Evolutionary conservation across 1,284 basidiomycete genomes (phyloP).

Genomic region (Schizophyllum commune): DNA sequence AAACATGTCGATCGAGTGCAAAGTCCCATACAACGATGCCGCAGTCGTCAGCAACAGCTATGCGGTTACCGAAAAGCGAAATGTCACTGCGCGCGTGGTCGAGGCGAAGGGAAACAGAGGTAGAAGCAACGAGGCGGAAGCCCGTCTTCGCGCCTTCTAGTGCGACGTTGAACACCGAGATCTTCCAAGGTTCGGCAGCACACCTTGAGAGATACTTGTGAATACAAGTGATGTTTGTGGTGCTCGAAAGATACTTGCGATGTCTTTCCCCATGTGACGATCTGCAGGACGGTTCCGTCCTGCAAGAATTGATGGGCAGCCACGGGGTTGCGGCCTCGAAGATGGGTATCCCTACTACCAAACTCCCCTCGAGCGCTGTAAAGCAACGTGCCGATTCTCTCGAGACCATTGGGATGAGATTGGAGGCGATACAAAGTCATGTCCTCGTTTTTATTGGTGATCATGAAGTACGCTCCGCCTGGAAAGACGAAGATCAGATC

Average conservation of each 20-base stretch:
- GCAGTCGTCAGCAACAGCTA: not conserved
- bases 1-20: not conserved
- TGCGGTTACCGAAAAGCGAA: not conserved
- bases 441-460: not conserved
- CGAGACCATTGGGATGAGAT: not conserved
- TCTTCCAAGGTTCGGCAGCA: not conserved
- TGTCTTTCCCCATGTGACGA: not conserved
- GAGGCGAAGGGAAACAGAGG: not conserved
- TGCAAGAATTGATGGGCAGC: not conserved
- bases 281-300: not conserved
- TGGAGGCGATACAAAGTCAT: not conserved
- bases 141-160: not conserved
- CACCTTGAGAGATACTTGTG: not conserved
- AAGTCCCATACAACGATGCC: not conserved
- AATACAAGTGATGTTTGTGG: not conserved
- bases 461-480: too few relatives aligned
- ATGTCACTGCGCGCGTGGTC: not conserved
- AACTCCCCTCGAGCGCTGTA: not conserved
- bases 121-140: not conserved
- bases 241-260: not conserved
- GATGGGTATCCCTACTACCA: not conserved
- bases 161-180: not conserved
- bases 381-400: not conserved
- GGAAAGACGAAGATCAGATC: not conserved
- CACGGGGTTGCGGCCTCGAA: not conserved